These are phyloP conservation scores for Deakozyma indianensis DNA, from an alignment of 805 yeast species.

Conservation along the genomic window DNA sequence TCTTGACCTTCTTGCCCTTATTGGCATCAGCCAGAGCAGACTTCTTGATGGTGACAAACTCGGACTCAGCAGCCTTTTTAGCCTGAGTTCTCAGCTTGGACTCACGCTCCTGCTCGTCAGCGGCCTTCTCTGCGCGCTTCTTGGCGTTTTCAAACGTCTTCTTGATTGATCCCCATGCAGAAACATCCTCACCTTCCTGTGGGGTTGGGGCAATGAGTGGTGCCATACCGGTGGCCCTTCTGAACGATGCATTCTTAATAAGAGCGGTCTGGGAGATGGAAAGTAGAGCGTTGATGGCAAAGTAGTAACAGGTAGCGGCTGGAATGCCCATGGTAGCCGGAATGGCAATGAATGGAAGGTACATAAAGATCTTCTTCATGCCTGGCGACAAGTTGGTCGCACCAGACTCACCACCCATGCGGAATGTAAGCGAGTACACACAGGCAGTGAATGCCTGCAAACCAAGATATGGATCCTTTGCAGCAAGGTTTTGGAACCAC, in stretches of 20 bases:
- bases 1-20: slow-evolving; percentile 3
- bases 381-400: slow-evolving; percentile 49
- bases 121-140: slow-evolving; percentile 17
- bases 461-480: slow-evolving; percentile 84
- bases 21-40: slow-evolving; percentile 7
- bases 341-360: slow-evolving; percentile 68
- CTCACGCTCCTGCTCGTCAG: slow-evolving; percentile 16
- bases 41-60: slow-evolving; percentile 2
- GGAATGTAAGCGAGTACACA: slow-evolving; percentile 58
- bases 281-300: slow-evolving; percentile 64
- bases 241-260: slow-evolving; percentile 43
- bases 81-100: slow-evolving; percentile 10
- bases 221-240: slow-evolving; percentile 44
- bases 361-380: slow-evolving; percentile 54
- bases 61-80: slow-evolving; percentile 8
- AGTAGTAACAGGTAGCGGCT: slow-evolving; percentile 73
- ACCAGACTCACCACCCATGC: slow-evolving; percentile 87
- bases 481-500: slow-evolving; percentile 76
- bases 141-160: slow-evolving; percentile 14
- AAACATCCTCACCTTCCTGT: slow-evolving; percentile 17
- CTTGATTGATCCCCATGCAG: slow-evolving; percentile 14
- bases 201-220: slow-evolving; percentile 43
- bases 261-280: slow-evolving; percentile 60
- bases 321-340: slow-evolving; percentile 81
- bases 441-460: slow-evolving; percentile 73